phyloP scores from a whole-genome alignment of 192 early-diverging fungal species.

The Neocallimastix lanati region DNA sequence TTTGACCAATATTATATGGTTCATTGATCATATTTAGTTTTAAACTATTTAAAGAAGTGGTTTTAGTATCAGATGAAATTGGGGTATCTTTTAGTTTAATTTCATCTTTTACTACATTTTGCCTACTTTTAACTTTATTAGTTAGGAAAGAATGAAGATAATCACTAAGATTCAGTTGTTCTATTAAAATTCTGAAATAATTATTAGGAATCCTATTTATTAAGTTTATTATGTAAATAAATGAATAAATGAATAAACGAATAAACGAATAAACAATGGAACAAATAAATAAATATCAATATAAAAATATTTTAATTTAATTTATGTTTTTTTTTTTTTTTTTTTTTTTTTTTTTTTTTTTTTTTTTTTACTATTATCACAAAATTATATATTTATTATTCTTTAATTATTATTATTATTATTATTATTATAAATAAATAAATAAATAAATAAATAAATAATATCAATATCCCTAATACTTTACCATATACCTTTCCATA shows the following conservation, averaged over 20 bases:
- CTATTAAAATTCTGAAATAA: neutral
- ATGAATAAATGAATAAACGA: neutral
- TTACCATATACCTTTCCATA: neutral
- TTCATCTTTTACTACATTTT: neutral
- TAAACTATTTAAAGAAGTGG: neutral
- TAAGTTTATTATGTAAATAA: neutral
- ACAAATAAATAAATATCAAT: neutral
- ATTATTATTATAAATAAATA: too few species aligned
- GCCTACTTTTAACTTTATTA: neutral
- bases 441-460: too few species aligned
- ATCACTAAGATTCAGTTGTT: neutral
- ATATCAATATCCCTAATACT: too few species aligned
- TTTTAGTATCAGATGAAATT: neutral
- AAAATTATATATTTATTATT: too few species aligned
- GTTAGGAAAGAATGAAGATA: neutral
- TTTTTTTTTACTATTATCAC: too few species aligned
- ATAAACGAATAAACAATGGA: neutral
- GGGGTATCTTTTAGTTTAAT: neutral
- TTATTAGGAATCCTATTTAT: neutral
- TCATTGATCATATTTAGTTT: neutral
- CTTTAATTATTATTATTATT: too few species aligned
- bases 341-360: too few species aligned
- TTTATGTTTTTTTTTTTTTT: too few species aligned
- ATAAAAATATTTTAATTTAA: too few species aligned
- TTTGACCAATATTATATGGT: neutral